Evolutionary conservation across 1,284 basidiomycete species (phyloP), one percentile per base, ranked within the genome.

Genomic region (Microstroma glucosiphilum): DNA sequence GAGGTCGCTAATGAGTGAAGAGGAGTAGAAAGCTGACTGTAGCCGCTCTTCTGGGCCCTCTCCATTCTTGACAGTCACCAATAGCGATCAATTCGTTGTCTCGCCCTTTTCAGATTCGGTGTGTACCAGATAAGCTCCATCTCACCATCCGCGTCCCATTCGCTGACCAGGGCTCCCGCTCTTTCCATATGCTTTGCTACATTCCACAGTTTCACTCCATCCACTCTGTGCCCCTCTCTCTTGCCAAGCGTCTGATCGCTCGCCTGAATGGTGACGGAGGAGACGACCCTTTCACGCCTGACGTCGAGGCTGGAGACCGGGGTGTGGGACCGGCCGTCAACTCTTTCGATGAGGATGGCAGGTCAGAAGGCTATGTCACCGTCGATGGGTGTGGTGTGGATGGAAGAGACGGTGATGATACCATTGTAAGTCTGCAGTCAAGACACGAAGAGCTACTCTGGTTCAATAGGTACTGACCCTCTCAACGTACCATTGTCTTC

Each of bases 71-170:
- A 37, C 30, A 37, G 30, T 54, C 51, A 54, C 51, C 13, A 54
- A 19, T 19, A 25, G 21, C 21, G 51, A 54, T 25, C 17, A 17
- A 21, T 54, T 23, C 21, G 6, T 6, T 21, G 51, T 54, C 2
- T 17, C 51, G 51, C 51, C 51, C 51, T 54, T 54, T 23, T 54
- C 51, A 4, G 51, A 54, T 26, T 17, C 30, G 30, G 30, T 37
- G 9, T 3, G 30, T 37, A 37, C 30, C 30, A 9, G 30, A 37
- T 37, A 9, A 9, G 30, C 3, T 37, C 3, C 9, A 37, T 9
- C 30, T 9, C 30, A 9, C 30, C 30, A 37, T 4, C 9, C 30
- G 30, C 30, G 3, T 37, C 4, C 30, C 3, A 37, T 9, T 37
- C 30, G 30, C 30, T 37, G 30, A 37, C 30, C 30, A 37, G 30